Conservation (phyloP, 2,329 filamentous ascomycete genomes). For the Pseudopithomyces chartarum region DNA sequence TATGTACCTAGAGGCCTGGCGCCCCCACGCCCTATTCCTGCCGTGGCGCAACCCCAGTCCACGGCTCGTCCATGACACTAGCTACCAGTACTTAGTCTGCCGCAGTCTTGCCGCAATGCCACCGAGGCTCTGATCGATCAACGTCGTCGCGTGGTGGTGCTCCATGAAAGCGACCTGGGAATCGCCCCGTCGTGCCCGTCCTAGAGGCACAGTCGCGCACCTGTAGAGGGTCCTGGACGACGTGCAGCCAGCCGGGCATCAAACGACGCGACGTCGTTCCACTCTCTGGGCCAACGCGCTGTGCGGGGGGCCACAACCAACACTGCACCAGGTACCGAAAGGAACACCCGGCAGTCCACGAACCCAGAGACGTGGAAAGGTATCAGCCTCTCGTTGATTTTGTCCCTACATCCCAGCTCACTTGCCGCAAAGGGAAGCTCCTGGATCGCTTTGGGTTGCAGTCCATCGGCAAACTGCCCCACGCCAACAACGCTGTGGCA, state of each 20-base stretch:
- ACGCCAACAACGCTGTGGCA: constrained; percentile 30
- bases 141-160: background rate
- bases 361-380: constrained; percentile 28
- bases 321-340: constrained; percentile 18
- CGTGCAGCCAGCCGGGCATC: background rate
- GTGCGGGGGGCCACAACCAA: constrained; percentile 8
- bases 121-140: no score
- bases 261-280: background rate
- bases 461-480: constrained; percentile 34
- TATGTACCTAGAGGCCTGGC: no score
- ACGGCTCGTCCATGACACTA: constrained; percentile 16
- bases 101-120: background rate
- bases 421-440: constrained; percentile 13
- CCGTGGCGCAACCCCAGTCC: constrained; percentile 23
- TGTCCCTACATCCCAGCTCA: constrained; percentile 30
- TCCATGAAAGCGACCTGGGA: background rate
- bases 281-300: background rate
- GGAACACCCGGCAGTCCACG: constrained; percentile 26
- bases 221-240: no score
- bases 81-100: no score
- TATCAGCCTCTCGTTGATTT: constrained; percentile 36
- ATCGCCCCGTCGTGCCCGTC: no score
- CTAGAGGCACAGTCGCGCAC: no score
- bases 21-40: constrained; percentile 32
- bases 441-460: constrained; percentile 25